These are phyloP conservation scores for Endocalyx cinctus DNA, from an alignment of 2,329 filamentous ascomycete species.

Conservation along the genomic window DNA sequence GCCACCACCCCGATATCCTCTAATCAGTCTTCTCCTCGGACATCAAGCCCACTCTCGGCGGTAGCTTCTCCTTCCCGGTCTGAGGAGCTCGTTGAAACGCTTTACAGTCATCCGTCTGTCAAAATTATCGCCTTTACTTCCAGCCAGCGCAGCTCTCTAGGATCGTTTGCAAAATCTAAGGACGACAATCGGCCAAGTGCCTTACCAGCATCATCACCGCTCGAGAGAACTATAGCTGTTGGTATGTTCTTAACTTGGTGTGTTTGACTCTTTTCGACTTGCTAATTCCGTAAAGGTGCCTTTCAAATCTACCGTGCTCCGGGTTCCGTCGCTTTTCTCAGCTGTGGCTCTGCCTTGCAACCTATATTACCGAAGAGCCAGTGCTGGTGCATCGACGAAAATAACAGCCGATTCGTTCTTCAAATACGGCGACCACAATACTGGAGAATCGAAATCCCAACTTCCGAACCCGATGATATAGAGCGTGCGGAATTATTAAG, in stretches of 20 bases:
- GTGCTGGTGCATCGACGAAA: constrained; percentile 87
- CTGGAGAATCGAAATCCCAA: constrained; percentile 84
- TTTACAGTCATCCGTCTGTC: constrained; percentile 69
- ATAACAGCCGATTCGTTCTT: constrained; percentile 76
- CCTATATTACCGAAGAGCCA: constrained; percentile 87
- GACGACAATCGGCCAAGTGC: constrained; percentile 29
- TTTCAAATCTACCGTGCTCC: constrained; percentile 83
- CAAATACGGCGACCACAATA: constrained; percentile 79
- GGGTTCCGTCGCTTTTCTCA: constrained; percentile 81
- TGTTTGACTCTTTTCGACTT: background rate
- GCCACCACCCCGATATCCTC: constrained; percentile 33
- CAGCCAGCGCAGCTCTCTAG: constrained; percentile 18
- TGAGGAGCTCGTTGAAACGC: constrained; percentile 54
- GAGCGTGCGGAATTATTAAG: constrained; percentile 63
- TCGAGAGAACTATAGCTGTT: constrained; percentile 63
- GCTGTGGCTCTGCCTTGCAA: constrained; percentile 76
- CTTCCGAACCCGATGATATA: constrained; percentile 58
- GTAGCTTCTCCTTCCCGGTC: constrained; percentile 11
- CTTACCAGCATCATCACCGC: constrained; percentile 23
- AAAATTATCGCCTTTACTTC: constrained; percentile 60
- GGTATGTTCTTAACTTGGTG: constrained; percentile 43
- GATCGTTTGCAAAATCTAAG: constrained; percentile 28
- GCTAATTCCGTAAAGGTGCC: constrained; percentile 45
- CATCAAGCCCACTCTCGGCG: constrained; percentile 8
- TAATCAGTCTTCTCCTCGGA: constrained; percentile 18